These are phyloP conservation scores for Pyricularia sp. DNA, from an alignment of 2,329 filamentous ascomycete genomes.

Conservation along the genomic window DNA sequence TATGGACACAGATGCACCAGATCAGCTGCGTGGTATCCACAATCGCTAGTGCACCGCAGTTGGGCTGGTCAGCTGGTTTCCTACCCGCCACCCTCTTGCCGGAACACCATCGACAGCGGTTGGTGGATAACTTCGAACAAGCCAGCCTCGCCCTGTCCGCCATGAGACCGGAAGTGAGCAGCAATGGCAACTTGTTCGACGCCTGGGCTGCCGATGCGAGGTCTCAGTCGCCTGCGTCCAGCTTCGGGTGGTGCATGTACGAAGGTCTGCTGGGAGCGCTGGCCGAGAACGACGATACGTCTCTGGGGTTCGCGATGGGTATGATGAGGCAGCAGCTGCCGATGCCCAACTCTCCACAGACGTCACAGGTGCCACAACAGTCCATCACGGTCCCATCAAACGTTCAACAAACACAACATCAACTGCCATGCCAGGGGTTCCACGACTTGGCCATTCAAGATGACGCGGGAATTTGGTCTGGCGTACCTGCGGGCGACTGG, in stretches of 20 bases:
- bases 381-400: not conserved
- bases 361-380: not conserved
- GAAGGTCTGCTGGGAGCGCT: not conserved
- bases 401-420: not conserved
- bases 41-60: not conserved
- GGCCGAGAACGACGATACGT: not conserved
- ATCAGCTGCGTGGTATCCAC: slow-evolving; percentile 5
- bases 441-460: not conserved
- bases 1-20: slow-evolving; percentile 9
- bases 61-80: not conserved
- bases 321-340: not conserved
- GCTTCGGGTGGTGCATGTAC: not conserved
- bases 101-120: slow-evolving; percentile 8
- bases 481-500: not conserved
- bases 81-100: not conserved
- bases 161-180: not conserved
- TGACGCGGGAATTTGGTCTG: not conserved
- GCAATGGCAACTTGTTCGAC: slow-evolving; percentile 9
- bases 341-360: not conserved
- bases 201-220: slow-evolving; percentile 9
- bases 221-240: not conserved
- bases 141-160: slow-evolving; percentile 6
- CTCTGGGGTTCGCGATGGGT: not conserved
- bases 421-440: not conserved
- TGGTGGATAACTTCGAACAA: slow-evolving; percentile 8